These are phyloP conservation scores for Xylariaceae sp. DNA, from an alignment of 2,329 filamentous ascomycete species.

Conservation along the genomic window DNA sequence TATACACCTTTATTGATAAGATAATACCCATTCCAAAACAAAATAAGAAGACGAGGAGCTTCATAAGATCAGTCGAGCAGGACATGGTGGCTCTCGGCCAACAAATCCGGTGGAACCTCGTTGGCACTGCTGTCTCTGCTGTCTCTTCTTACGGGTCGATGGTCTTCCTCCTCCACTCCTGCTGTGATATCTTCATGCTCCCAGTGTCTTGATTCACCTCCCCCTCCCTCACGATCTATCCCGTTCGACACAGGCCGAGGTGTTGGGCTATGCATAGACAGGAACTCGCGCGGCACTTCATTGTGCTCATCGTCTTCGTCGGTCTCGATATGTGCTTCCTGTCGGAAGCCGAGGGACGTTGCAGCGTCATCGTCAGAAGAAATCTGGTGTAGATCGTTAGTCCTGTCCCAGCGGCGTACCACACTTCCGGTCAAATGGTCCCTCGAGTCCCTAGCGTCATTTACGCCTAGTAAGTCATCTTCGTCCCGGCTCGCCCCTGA, in stretches of 20 bases:
- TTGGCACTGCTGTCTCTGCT: slow-evolving; percentile 24
- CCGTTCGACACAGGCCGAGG: slow-evolving; percentile 6
- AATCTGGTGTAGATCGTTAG: slow-evolving; percentile 36
- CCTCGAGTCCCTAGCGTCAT: slow-evolving; percentile 14
- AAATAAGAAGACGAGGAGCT: no score
- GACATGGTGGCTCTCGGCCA: slow-evolving; percentile 19
- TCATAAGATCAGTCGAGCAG: no score
- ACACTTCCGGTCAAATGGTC: slow-evolving; percentile 31
- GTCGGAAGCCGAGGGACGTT: neutral
- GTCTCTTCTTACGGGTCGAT: no score
- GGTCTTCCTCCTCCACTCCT: slow-evolving; percentile 4
- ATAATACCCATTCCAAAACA: no score
- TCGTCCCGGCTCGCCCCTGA: neutral
- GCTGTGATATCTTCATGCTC: neutral
- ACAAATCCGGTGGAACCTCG: slow-evolving; percentile 23
- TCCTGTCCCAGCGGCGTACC: slow-evolving; percentile 30
- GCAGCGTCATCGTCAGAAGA: slow-evolving; percentile 29
- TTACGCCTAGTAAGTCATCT: slow-evolving; percentile 16
- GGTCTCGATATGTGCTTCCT: slow-evolving; percentile 1
- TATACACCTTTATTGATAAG: no score
- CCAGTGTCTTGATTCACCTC: neutral
- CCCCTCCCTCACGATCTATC: slow-evolving; percentile 1
- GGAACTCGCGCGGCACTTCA: slow-evolving; percentile 35
- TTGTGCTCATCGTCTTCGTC: slow-evolving; percentile 28
- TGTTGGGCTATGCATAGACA: slow-evolving; percentile 38